Evolutionary conservation across 345 rosid genomes (phyloP).

Genomic region (Kernera saxatilis): DNA sequence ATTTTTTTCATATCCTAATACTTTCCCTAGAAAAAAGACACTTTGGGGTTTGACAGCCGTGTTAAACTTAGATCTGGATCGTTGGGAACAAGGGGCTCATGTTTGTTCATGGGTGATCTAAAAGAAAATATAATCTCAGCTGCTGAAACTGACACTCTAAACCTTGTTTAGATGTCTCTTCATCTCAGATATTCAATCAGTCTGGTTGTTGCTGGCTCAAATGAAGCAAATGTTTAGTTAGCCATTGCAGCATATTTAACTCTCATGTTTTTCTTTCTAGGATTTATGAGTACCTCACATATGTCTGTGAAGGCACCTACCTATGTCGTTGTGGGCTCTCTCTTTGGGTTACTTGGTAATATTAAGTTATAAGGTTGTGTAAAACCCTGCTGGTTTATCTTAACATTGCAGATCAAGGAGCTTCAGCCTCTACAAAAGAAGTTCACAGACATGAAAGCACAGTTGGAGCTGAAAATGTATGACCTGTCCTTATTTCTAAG

Average conservation of each 20-base stretch:
- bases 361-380: background rate
- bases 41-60: background rate
- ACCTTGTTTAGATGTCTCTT: background rate
- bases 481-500: slow-evolving; percentile 79
- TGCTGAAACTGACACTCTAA: background rate
- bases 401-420: slow-evolving; percentile 62
- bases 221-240: background rate
- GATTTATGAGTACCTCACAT: background rate
- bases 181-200: background rate
- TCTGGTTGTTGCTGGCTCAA: slow-evolving; percentile 7
- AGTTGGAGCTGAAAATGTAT: slow-evolving; percentile 76
- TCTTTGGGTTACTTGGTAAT: background rate
- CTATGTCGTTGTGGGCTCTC: background rate
- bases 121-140: background rate
- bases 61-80: background rate
- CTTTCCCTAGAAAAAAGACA: background rate
- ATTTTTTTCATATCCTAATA: background rate
- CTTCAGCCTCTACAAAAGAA: slow-evolving; percentile 66
- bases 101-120: background rate
- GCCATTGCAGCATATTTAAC: background rate
- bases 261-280: slow-evolving; percentile 5
- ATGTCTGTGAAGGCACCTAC: slow-evolving; percentile 6
- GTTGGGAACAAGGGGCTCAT: background rate
- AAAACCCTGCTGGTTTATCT: slow-evolving; percentile 8
- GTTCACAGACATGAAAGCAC: slow-evolving; percentile 60